phyloP scores from a whole-genome alignment of 1,139 yeast genomes.

The Wickerhamiella pararugosa region DNA sequence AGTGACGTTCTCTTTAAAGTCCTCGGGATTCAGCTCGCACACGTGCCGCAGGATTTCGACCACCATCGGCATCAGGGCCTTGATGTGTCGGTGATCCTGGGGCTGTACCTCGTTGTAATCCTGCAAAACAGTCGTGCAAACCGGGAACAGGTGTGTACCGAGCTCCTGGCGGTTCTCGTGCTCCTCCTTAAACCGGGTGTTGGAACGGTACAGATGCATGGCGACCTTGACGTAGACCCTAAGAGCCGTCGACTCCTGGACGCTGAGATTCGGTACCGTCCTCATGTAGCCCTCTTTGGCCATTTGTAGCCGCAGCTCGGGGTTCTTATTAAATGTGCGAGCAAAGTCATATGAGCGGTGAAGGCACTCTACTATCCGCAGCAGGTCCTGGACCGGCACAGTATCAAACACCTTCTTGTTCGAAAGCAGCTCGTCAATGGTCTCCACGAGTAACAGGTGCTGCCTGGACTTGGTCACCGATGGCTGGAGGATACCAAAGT shows the following conservation, averaged over 20 bases:
- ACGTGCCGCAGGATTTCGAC: slow-evolving; percentile 75
- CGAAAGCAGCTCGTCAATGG: slow-evolving; percentile 59
- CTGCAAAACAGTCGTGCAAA: slow-evolving; percentile 54
- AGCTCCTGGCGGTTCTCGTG: slow-evolving; percentile 26
- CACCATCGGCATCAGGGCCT: slow-evolving; percentile 85
- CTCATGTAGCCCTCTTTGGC: slow-evolving; percentile 91
- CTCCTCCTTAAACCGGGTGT: slow-evolving; percentile 24
- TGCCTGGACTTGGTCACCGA: slow-evolving; percentile 87
- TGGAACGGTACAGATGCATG: slow-evolving; percentile 68
- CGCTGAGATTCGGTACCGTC: slow-evolving; percentile 75
- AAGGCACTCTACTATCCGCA: slow-evolving; percentile 44
- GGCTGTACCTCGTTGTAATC: slow-evolving; percentile 58
- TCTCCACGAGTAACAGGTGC: slow-evolving; percentile 78
- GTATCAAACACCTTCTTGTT: slow-evolving; percentile 52
- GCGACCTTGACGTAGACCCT: slow-evolving; percentile 72
- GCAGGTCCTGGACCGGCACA: slow-evolving; percentile 51
- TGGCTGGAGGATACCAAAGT: slow-evolving; percentile 38
- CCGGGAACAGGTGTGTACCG: slow-evolving; percentile 44
- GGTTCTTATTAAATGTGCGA: slow-evolving; percentile 73
- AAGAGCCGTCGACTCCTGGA: slow-evolving; percentile 83
- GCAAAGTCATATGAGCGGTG: slow-evolving; percentile 69
- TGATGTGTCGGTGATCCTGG: slow-evolving; percentile 60
- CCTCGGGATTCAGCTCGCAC: slow-evolving; percentile 58
- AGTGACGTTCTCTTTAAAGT: slow-evolving; percentile 51
- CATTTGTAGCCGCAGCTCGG: slow-evolving; percentile 66